Evolutionary conservation across 345 rosid species (phyloP), one percentile per base, ranked within the genome.

Genomic region (Zanthoxylum bungeanum): DNA sequence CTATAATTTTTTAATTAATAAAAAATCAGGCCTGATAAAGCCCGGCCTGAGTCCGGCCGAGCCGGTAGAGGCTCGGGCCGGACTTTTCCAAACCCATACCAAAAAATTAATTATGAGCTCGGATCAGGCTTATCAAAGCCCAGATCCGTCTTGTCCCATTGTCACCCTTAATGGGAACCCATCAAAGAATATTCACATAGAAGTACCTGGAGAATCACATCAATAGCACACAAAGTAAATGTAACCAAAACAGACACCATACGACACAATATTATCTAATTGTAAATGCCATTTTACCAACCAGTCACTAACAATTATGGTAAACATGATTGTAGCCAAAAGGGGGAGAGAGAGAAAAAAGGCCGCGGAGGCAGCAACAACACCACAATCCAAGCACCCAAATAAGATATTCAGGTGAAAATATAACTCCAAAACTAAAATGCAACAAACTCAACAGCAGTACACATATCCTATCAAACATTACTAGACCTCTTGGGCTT

Each of bases 371-470:
- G 49, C 49, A 44, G 49, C 6, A 21, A 62, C 56, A 68, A 53
- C 33, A 27, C 28, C 56, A 63, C 67, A 59, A 68, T 50, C 39
- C 24, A 60, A 73, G n/a, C 42, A 56, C 78, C 71, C 73, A 70
- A 81, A 73, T 67, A 68, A 78, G 81, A 61, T 49, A 69, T 78
- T 81, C 71, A 49, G 83, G 80, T 46, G 27, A 33, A 68, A 37
- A 49, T 14, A 19, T n/a, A 44, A 60, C 31, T 37, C 57, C 73
- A 63, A 75, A 75, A 69, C 7, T 64, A 36, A 56, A 39, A 37
- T 40, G 60, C 47, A 28, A 49, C 47, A 58, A 64, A 30, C 51
- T 52, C 3, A 36, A 64, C 6, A 12, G 30, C 44, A 37, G 67
- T 2, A 3, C 60, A 42, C 33, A 28, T 6, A 9, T 39, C 37